A percentile compares a stretch with the other conserved stretches of the same genome.
These are phyloP conservation scores for Aspergillus bridgeri DNA, from an alignment of 495 filamentous ascomycete species.

Conservation along the genomic window DNA sequence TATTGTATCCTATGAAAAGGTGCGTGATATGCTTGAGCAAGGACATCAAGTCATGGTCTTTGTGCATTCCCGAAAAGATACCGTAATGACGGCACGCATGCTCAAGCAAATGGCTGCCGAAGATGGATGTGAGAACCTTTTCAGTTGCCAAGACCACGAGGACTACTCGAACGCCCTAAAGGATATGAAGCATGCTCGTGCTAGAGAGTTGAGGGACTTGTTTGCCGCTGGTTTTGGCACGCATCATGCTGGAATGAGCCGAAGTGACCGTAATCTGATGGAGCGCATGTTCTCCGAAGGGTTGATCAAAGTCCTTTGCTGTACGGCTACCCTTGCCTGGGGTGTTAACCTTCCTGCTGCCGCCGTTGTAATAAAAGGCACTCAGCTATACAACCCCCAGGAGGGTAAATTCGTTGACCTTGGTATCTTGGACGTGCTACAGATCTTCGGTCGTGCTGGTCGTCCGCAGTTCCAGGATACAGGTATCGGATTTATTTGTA, in stretches of 20 bases:
- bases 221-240: constrained; percentile 87
- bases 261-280: constrained; percentile 89
- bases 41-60: constrained; percentile 99
- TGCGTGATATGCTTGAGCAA: constrained; percentile 81
- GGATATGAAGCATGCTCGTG: constrained; percentile 80
- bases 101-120: constrained; percentile 85
- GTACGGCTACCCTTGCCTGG: constrained; percentile 97
- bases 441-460: constrained; percentile 98
- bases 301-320: constrained; percentile 91
- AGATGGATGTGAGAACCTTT: constrained; percentile 68
- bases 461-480: constrained; percentile 94
- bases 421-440: constrained; percentile 93
- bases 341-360: constrained; percentile 98
- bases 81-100: constrained; percentile 78
- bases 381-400: constrained; percentile 91
- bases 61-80: constrained; percentile 95
- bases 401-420: constrained; percentile 96
- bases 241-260: constrained; percentile 93
- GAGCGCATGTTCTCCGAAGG: constrained; percentile 87
- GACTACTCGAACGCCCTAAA: constrained; percentile 68
- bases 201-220: constrained; percentile 80
- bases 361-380: constrained; percentile 96
- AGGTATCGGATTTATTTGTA: constrained; percentile 96
- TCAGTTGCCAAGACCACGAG: constrained; percentile 65
- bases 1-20: constrained; percentile 82